Base-by-base conservation (phyloP, 2,329 filamentous ascomycete species). In the Pseudogymnoascus verrucosus region DNA sequence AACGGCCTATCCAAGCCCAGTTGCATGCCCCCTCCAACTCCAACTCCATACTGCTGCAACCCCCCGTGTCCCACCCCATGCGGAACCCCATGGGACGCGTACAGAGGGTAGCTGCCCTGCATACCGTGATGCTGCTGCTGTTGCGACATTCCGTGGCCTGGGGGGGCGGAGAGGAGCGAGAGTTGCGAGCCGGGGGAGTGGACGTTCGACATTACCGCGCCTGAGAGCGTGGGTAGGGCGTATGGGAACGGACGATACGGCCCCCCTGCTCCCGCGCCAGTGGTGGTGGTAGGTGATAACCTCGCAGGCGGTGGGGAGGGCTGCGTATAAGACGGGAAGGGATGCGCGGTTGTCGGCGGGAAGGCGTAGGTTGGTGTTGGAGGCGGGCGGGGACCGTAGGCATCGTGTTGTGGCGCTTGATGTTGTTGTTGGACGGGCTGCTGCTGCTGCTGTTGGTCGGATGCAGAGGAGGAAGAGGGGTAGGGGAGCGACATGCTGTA, bases 141-240 rank as follows among this genome's bases (percentile, higher is more conserved):
- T 3, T 40, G 37, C 14, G 3, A 12, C 69, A 85, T 80, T 76
- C 90, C 82, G 2, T 73, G 75, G 7, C 67, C 63, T 1, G 37
- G 14, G 6, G n/a, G n/a, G 6, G 5, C 14, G 3, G 86, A 84
- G 36, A 93, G 84, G 65, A 95, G 78, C 6, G 88, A 82, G 79
- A 95, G 86, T 65, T 89, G 88, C 5, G 82, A 82, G 62, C 84
- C 85, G 0, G 90, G 90, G 65, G 87, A 90, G 70, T 88, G 84
- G 26, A 95, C 82, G 71, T 93, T 95, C 14, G 89, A 89, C 79
- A 93, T 85, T 28, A 93, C 86, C 1, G 88, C 82, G 0, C 87
- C 86, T 44, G 80, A 78, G 79, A 87, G 82, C n/a, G 80, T 78
- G 2, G 88, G 82, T 2, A 89, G 79, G 3, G 81, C 81, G 69